Evolutionary conservation across 345 rosid species (phyloP), one percentile per base, ranked within the genome.

Genomic region (Lumnitzera racemosa): DNA sequence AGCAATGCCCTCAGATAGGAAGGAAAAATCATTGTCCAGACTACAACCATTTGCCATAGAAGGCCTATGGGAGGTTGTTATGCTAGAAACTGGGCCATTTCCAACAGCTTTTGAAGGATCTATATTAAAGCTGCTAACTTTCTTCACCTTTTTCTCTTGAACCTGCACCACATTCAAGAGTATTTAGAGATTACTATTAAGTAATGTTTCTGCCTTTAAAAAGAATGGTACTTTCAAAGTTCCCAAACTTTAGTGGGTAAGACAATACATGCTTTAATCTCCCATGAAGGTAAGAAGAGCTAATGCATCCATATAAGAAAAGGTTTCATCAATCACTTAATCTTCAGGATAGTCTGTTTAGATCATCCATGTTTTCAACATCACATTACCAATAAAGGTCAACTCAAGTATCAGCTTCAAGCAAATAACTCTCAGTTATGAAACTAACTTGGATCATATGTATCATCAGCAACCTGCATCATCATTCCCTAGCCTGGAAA

Each of bases 81-180:
- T 64, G 66, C 84, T 76, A 67, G 92, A 58, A 66, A 62, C 47
- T 52, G 71, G 56, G 59, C 83, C 81, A 53, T 72, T 81, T 71
- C 84, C 84, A 51, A 68, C 52, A 55, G 74, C 62, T 67, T 63
- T 78, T 48, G 72, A 72, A 36, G 84, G 81, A 63, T 84, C 83
- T 59, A 84, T 77, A 81, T 91, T 91, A 85, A 83, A 74, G 65
- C 87, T 90, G 72, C 72, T 74, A 55, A 91, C 80, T 76, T 88
- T 86, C 85, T 86, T 91, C 61, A 91, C 76, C 85, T 91, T 88
- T 79, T 91, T 91, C 76, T 91, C 98, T 73, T 88, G 96, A 57
- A 91, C 91, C 98, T 91, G 83, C 65, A 58, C 56, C 56, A 61
- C 5, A 62, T 63, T 20, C 59, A 43, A 63, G 15, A 36, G 59